Evolutionary conservation across 306 rosid genomes (phyloP).

Genomic region (Prunus mume): DNA sequence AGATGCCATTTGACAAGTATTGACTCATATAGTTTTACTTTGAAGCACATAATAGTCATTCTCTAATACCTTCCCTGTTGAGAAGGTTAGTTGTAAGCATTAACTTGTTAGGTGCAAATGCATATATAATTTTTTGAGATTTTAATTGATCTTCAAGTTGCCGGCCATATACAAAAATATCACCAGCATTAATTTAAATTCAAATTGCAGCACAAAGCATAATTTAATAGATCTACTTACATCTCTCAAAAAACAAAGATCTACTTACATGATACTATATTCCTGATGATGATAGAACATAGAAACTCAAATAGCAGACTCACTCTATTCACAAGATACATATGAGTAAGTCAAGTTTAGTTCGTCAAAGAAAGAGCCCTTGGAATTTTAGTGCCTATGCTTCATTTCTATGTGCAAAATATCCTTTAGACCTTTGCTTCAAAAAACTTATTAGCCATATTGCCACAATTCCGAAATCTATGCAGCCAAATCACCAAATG

Average conservation of each 20-base stretch:
- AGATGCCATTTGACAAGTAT: background rate
- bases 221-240: no score
- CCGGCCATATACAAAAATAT: no score
- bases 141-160: no score
- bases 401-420: constrained; percentile 12
- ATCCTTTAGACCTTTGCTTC: constrained; percentile 17
- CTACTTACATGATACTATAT: no score
- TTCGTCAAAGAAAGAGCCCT: constrained; percentile 13
- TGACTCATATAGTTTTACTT: background rate
- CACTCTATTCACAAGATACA: constrained; percentile 19
- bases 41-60: no score
- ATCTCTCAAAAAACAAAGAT: no score
- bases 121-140: no score
- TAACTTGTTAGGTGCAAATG: no score
- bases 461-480: constrained; percentile 16
- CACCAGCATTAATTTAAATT: no score
- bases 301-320: constrained; percentile 15
- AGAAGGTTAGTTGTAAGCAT: no score
- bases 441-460: constrained; percentile 27
- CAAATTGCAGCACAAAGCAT: no score
- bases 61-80: no score
- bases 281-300: background rate
- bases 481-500: constrained; percentile 35
- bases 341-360: constrained; percentile 9
- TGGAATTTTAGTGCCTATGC: constrained; percentile 1